Evolutionary conservation across 176 grass and related monocot genomes (phyloP).

Genomic region (Zoysia pacifica): DNA sequence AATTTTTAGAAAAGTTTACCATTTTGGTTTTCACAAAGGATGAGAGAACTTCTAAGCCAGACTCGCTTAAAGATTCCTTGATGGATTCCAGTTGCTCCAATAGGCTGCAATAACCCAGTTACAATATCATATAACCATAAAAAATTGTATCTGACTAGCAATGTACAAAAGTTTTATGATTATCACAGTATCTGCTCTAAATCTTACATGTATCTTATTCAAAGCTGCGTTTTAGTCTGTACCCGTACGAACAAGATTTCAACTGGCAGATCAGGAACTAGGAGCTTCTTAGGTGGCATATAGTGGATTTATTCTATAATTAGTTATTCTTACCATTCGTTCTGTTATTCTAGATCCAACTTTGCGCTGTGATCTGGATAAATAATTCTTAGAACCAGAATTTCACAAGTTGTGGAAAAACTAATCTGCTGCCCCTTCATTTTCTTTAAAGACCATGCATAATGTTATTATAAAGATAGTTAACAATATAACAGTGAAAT

Average conservation of each 20-base stretch:
- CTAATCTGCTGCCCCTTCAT: not conserved
- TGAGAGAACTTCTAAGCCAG: conserved; percentile 58
- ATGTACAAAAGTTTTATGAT: conserved; percentile 10
- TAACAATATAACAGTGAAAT: no score
- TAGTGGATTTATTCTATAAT: conserved; percentile 8
- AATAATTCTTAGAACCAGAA: conserved; percentile 25
- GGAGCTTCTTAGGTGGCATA: not conserved
- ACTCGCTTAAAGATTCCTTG: conserved; percentile 78
- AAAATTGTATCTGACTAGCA: conserved; percentile 7
- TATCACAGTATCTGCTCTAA: not conserved
- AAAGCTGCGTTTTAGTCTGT: not conserved
- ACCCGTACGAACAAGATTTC: not conserved
- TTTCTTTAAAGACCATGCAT: no score
- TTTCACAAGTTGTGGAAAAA: conserved; percentile 3
- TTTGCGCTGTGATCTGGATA: not conserved
- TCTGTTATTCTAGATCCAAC: conserved; percentile 13
- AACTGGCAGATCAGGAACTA: not conserved
- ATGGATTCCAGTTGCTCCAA: conserved; percentile 83
- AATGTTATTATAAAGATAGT: no score
- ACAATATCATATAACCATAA: conserved; percentile 18
- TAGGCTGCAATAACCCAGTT: conserved; percentile 55
- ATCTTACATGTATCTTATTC: not conserved
- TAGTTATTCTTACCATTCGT: not conserved
- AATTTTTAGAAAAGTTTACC: conserved; percentile 48
- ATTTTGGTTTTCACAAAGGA: conserved; percentile 81